A percentile compares a stretch with the other conserved stretches of the same genome.
Conservation (phyloP, 78 protist genomes). For the Bodo saltans region DNA sequence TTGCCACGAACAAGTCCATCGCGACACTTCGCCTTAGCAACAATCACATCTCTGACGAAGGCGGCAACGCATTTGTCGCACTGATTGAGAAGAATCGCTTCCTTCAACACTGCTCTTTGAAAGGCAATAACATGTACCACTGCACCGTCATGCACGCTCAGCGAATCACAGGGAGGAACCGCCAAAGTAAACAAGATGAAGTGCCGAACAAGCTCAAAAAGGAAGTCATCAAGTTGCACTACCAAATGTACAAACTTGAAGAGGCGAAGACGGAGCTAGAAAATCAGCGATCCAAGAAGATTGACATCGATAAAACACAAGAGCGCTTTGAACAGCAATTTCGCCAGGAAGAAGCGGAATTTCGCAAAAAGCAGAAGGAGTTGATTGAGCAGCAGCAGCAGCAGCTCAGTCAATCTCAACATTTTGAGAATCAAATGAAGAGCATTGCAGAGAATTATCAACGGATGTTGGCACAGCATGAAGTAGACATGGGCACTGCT, state of each 20-base stretch:
- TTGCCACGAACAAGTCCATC: not conserved
- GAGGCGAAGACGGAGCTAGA: constrained; percentile 11
- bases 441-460: not conserved
- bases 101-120: not conserved
- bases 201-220: constrained; percentile 21
- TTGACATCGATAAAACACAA: not conserved
- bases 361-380: not conserved
- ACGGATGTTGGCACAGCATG: not conserved
- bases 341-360: not conserved
- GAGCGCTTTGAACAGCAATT: not conserved
- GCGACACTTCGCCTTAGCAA: not conserved
- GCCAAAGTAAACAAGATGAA: not conserved
- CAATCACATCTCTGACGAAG: constrained; percentile 24
- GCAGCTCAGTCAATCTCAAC: not conserved
- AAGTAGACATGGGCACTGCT: not conserved
- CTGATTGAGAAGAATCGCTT: constrained; percentile 14
- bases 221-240: constrained; percentile 14
- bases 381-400: not conserved
- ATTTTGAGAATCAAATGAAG: not conserved
- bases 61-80: not conserved
- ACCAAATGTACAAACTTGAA: constrained; percentile 7
- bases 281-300: not conserved
- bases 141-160: not conserved
- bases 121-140: constrained; percentile 2
- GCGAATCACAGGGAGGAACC: not conserved